A percentile compares a stretch with the other conserved stretches of the same genome.
phyloP scores from a whole-genome alignment of 495 filamentous ascomycete species.

The Parathielavia appendiculata region DNA sequence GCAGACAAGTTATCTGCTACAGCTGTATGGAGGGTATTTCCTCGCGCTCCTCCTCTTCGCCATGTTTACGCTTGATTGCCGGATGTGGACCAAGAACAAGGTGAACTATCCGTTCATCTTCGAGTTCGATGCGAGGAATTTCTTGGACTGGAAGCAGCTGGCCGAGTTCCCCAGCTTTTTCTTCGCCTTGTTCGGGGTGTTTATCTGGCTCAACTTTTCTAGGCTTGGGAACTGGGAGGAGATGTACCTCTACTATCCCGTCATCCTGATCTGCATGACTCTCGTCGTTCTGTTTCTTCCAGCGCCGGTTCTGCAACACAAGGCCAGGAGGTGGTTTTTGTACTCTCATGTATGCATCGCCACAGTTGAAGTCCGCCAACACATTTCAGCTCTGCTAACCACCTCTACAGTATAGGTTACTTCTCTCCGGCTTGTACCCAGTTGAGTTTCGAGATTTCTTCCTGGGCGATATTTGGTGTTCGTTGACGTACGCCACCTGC shows the following conservation, averaged over 20 bases:
- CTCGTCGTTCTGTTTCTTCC: constrained; percentile 69
- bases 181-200: constrained; percentile 68
- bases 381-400: not conserved
- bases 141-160: constrained; percentile 83
- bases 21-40: constrained; percentile 86
- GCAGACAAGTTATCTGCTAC: constrained; percentile 67
- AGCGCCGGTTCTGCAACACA: constrained; percentile 65
- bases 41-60: constrained; percentile 66
- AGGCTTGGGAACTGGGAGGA: constrained; percentile 52
- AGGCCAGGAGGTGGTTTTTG: constrained; percentile 73
- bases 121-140: constrained; percentile 82
- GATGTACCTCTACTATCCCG: constrained; percentile 83
- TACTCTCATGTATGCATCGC: constrained; percentile 67
- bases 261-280: constrained; percentile 68
- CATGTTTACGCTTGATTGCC: constrained; percentile 73
- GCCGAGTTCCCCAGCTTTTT: constrained; percentile 77
- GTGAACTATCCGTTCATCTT: constrained; percentile 97
- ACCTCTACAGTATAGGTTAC: constrained; percentile 64
- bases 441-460: constrained; percentile 98
- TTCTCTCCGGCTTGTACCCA: constrained; percentile 79
- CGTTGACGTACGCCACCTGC: constrained; percentile 79
- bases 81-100: constrained; percentile 72
- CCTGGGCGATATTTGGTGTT: constrained; percentile 95
- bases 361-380: not conserved
- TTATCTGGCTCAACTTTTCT: constrained; percentile 83